Conservation (phyloP, 2,329 filamentous ascomycete genomes). For the Xylariales sp. region DNA sequence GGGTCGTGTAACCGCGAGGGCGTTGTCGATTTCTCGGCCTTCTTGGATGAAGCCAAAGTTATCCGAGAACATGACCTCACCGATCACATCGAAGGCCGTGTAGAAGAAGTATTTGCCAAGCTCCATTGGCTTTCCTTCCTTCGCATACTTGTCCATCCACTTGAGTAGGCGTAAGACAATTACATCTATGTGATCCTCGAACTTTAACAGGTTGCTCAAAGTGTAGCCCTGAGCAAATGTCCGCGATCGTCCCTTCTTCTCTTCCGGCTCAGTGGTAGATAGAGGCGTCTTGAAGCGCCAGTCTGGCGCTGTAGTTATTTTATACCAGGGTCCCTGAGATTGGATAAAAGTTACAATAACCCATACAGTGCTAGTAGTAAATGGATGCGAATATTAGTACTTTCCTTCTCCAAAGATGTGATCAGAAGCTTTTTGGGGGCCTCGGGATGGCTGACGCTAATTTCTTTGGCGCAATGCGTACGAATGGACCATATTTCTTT, state of each 20-base stretch:
- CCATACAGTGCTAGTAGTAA: too few species aligned
- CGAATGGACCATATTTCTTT: too few species aligned
- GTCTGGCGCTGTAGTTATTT: constrained; percentile 6
- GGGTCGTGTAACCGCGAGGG: constrained; percentile 16
- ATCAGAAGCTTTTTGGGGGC: not conserved
- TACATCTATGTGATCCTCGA: constrained; percentile 6
- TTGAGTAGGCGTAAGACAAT: constrained; percentile 1
- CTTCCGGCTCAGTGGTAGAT: constrained; percentile 1
- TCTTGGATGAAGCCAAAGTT: constrained; percentile 20
- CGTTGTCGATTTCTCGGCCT: constrained; percentile 18
- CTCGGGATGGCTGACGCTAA: constrained; percentile 1
- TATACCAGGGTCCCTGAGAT: constrained; percentile 8
- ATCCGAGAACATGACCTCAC: constrained; percentile 21
- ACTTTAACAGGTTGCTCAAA: constrained; percentile 4
- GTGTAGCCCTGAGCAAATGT: constrained; percentile 2
- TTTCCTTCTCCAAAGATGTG: constrained; percentile 3
- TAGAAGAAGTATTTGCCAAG: constrained; percentile 8
- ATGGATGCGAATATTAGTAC: not conserved
- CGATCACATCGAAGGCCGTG: constrained; percentile 21
- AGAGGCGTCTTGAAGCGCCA: constrained; percentile 1
- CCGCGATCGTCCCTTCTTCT: not conserved
- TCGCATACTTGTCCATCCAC: constrained; percentile 1
- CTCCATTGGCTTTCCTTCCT: constrained; percentile 1
- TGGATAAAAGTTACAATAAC: too few species aligned
- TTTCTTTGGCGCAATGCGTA: constrained; percentile 3